Conservation (phyloP, 768 basidiomycete species). For the Sistotremastrum niveocremeum region DNA sequence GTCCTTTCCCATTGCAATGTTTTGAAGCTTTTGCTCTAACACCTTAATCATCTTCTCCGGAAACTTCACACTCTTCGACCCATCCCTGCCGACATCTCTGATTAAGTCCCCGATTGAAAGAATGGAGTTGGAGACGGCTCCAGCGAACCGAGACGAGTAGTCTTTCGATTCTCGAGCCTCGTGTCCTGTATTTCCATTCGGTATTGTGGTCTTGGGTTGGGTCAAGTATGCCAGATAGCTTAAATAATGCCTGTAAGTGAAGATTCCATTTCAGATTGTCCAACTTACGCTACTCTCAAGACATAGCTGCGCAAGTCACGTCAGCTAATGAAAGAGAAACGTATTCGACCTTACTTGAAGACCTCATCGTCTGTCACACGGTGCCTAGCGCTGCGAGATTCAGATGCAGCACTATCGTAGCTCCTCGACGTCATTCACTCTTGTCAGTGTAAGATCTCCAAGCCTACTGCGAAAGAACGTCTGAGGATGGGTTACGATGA, state of each 20-base stretch:
- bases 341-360: slow-evolving; percentile 49
- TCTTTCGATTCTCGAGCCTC: slow-evolving; percentile 36
- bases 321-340: slow-evolving; percentile 5
- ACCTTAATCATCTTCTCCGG: slow-evolving; percentile 90
- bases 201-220: slow-evolving; percentile 35
- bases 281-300: slow-evolving; percentile 69
- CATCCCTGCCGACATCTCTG: slow-evolving; percentile 55
- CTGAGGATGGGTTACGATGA: no score
- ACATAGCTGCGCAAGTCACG: slow-evolving; percentile 42
- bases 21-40: slow-evolving; percentile 77
- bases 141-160: slow-evolving; percentile 51
- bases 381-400: slow-evolving; percentile 61
- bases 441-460: no score
- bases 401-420: slow-evolving; percentile 55
- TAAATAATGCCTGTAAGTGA: slow-evolving; percentile 2
- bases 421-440: slow-evolving; percentile 45
- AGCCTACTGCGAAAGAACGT: no score
- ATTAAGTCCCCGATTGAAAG: slow-evolving; percentile 64
- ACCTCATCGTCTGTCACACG: slow-evolving; percentile 76
- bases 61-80: slow-evolving; percentile 79
- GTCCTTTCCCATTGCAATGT: slow-evolving; percentile 90
- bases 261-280: neutral
- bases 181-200: neutral
- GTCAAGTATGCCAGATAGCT: slow-evolving; percentile 66
- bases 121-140: slow-evolving; percentile 42